Evolutionary conservation across 148 eudicot genomes (phyloP).

Genomic region (Rhododendron mucronatum): DNA sequence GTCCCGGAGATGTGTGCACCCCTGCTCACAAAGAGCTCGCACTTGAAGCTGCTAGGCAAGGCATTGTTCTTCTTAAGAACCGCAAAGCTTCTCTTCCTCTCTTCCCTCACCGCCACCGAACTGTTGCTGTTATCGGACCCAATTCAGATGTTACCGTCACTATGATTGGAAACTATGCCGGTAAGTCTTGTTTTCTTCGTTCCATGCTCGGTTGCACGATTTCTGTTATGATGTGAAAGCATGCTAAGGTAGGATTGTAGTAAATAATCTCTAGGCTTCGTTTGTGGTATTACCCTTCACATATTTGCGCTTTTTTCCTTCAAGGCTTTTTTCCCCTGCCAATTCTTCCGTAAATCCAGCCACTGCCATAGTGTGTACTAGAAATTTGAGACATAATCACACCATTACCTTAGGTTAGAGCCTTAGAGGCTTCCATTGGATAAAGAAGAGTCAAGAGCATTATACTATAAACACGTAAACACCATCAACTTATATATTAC

Average conservation of each 20-base stretch:
- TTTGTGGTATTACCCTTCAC: too few relatives aligned
- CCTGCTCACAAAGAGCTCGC: constrained; percentile 71
- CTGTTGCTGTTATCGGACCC: constrained; percentile 86
- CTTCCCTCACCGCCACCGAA: constrained; percentile 39
- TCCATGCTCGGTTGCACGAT: neutral
- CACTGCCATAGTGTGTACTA: neutral
- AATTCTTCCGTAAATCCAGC: neutral
- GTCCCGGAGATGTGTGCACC: constrained; percentile 67
- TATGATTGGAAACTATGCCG: constrained; percentile 92
- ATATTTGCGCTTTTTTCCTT: neutral
- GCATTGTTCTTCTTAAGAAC: constrained; percentile 78
- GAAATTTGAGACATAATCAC: neutral
- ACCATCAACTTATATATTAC: too few relatives aligned
- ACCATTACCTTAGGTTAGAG: neutral
- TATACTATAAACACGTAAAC: too few relatives aligned
- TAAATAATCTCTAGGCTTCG: too few relatives aligned
- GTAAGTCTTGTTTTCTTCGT: constrained; percentile 16
- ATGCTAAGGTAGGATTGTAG: neutral
- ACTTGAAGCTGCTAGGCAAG: constrained; percentile 80
- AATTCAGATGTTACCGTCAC: constrained; percentile 69
- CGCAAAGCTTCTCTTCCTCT: constrained; percentile 57
- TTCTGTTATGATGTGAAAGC: neutral
- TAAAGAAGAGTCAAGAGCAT: too few relatives aligned
- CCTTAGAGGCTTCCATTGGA: too few relatives aligned
- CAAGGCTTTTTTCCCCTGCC: neutral